Evolutionary conservation across 2,329 filamentous ascomycete genomes (phyloP).

Genomic region (Talaromyces amestolkiae): DNA sequence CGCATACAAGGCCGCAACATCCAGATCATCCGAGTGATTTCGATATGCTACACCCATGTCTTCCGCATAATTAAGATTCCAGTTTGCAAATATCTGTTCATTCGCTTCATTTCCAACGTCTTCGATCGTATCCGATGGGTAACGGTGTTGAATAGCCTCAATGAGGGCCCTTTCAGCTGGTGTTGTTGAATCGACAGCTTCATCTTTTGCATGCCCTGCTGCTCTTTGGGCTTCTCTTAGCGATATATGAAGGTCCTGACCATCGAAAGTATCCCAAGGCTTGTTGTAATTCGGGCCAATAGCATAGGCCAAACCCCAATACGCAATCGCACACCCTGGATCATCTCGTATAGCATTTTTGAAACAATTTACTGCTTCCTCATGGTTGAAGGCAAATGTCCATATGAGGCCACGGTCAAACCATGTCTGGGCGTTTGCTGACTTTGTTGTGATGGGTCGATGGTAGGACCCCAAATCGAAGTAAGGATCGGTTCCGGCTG

Average conservation of each 20-base stretch:
- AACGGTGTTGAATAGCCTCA: slow-evolving; percentile 8
- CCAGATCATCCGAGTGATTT: slow-evolving; percentile 56
- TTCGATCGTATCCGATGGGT: not conserved
- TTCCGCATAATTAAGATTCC: slow-evolving; percentile 51
- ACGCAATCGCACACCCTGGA: slow-evolving; percentile 44
- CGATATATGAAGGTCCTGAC: not conserved
- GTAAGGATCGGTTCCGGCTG: slow-evolving; percentile 22
- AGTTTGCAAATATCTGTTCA: not conserved
- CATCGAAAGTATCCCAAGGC: slow-evolving; percentile 50
- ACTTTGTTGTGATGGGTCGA: slow-evolving; percentile 56
- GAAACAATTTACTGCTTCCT: slow-evolving; percentile 60
- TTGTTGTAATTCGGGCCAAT: slow-evolving; percentile 56
- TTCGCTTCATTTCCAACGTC: not conserved
- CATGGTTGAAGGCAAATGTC: slow-evolving; percentile 74
- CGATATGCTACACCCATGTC: slow-evolving; percentile 59
- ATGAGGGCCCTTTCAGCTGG: slow-evolving; percentile 9
- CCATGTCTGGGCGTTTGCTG: slow-evolving; percentile 59
- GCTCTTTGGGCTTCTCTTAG: slow-evolving; percentile 9
- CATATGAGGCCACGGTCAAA: slow-evolving; percentile 71
- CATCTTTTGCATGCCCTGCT: not conserved
- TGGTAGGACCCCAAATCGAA: slow-evolving; percentile 59
- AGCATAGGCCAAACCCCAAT: slow-evolving; percentile 52
- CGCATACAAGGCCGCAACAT: slow-evolving; percentile 63
- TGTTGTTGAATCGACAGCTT: not conserved
- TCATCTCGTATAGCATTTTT: slow-evolving; percentile 44